These are phyloP conservation scores for Monosporascus sp. DNA, from an alignment of 2,329 filamentous ascomycete genomes.

Conservation along the genomic window DNA sequence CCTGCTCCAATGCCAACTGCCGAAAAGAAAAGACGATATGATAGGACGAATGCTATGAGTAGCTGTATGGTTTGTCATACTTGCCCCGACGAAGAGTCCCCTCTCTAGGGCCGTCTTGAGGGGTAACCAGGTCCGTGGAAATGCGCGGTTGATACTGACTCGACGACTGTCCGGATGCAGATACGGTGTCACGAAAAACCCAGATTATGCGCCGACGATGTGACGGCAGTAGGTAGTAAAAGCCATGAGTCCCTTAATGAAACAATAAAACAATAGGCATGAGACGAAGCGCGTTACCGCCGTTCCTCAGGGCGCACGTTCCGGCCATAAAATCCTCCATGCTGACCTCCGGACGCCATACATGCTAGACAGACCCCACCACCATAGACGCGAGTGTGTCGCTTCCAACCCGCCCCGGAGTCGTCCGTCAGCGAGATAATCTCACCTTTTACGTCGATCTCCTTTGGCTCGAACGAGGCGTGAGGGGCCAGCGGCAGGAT, in stretches of 20 bases:
- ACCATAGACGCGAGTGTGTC: conserved; percentile 55
- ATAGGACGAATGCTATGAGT: not conserved
- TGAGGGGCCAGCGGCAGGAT: conserved; percentile 43
- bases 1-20: not conserved
- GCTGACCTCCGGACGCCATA: conserved; percentile 39
- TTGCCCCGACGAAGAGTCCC: no score
- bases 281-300: conserved; percentile 24
- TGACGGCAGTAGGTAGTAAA: no score
- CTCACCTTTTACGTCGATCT: conserved; percentile 44
- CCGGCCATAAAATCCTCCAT: conserved; percentile 48
- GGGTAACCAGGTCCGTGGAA: no score
- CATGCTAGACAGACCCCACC: conserved; percentile 54
- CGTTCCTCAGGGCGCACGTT: conserved; percentile 49
- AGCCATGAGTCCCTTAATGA: no score
- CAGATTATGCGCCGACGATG: not conserved
- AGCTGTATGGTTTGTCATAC: no score
- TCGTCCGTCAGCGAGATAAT: conserved; percentile 44
- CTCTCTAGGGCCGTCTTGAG: no score
- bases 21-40: not conserved
- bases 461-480: conserved; percentile 26
- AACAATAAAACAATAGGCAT: no score
- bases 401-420: conserved; percentile 47
- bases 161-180: no score
- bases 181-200: no score
- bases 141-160: no score